These are phyloP conservation scores for Candida buenavistaensis DNA, from an alignment of 1,139 yeast genomes.

Conservation along the genomic window DNA sequence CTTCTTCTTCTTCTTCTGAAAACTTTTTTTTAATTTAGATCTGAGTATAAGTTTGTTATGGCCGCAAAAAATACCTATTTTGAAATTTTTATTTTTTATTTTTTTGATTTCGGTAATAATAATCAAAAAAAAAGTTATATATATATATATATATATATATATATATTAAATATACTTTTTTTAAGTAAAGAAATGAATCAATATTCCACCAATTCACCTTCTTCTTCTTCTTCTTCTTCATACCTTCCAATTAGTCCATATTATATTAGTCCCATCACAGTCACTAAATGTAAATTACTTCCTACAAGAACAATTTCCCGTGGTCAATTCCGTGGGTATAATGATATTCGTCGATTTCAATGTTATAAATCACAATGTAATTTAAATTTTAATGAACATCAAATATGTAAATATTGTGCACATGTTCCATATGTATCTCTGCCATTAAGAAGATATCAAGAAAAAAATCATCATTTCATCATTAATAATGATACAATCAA, in stretches of 20 bases:
- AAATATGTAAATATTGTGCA: slow-evolving; percentile 22
- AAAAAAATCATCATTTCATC: slow-evolving; percentile 1
- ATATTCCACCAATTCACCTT: neutral
- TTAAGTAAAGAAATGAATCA: slow-evolving; percentile 3
- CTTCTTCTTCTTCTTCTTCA: neutral
- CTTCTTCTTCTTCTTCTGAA: too few relatives aligned
- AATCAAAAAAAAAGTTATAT: neutral
- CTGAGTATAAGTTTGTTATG: neutral
- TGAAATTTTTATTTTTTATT: neutral
- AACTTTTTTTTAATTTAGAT: too few relatives aligned
- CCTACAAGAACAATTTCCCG: slow-evolving; percentile 13
- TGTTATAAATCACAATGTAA: slow-evolving; percentile 12
- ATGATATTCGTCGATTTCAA: slow-evolving; percentile 15
- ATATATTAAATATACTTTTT: too few relatives aligned
- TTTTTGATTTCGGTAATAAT: neutral
- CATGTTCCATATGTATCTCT: slow-evolving; percentile 25
- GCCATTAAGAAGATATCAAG: slow-evolving; percentile 17
- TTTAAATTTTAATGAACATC: slow-evolving; percentile 11
- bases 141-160: too few relatives aligned
- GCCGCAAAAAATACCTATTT: neutral
- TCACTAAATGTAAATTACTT: slow-evolving; percentile 10
- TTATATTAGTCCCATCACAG: slow-evolving; percentile 7
- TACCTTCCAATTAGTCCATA: slow-evolving; percentile 2
- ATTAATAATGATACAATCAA: neutral
- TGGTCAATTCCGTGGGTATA: slow-evolving; percentile 15